A percentile compares a stretch with the other conserved stretches of the same genome.
Conservation (phyloP, 2,329 filamentous ascomycete genomes). For the Onygenales sp. region DNA sequence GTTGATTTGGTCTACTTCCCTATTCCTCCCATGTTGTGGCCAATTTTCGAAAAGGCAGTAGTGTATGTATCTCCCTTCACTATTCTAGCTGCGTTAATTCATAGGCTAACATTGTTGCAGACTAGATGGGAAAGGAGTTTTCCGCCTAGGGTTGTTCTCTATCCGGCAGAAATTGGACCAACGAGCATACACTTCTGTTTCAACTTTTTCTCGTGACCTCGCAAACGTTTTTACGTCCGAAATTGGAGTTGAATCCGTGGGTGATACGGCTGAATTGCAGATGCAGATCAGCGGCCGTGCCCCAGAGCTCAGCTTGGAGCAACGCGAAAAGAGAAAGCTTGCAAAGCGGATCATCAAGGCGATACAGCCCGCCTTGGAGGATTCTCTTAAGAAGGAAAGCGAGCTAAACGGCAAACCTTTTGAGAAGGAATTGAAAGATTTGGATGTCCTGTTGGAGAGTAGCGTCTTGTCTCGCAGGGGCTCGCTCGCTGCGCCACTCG, state of each 20-base stretch:
- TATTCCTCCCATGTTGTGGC: conserved; percentile 63
- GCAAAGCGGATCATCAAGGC: conserved; percentile 82
- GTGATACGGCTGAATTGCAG: conserved; percentile 38
- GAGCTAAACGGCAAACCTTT: conserved; percentile 63
- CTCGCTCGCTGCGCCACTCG: not conserved
- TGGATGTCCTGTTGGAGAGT: conserved; percentile 63
- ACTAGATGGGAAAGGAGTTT: conserved; percentile 45
- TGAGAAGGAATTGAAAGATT: conserved; percentile 60
- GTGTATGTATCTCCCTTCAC: conserved; percentile 50
- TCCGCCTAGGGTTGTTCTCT: conserved; percentile 43
- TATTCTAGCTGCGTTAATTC: not conserved
- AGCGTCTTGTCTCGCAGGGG: conserved; percentile 48
- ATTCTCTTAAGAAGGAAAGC: conserved; percentile 69
- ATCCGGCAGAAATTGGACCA: conserved; percentile 46
- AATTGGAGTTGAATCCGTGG: conserved; percentile 40
- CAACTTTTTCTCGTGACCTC: conserved; percentile 51
- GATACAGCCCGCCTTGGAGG: conserved; percentile 67
- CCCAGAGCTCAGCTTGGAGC: conserved; percentile 46
- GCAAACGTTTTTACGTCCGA: conserved; percentile 46
- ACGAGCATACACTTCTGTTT: conserved; percentile 51
- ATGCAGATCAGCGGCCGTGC: conserved; percentile 41
- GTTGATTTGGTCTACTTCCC: conserved; percentile 91
- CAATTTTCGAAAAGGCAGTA: conserved; percentile 70
- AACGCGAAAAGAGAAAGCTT: conserved; percentile 72
- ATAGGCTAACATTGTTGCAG: conserved; percentile 17